Percentiles rank a stretch among this genome's conserved stretches.
Evolutionary conservation across 2,329 filamentous ascomycete genomes (phyloP).

Genomic region (Cordyceps cateniannulata): DNA sequence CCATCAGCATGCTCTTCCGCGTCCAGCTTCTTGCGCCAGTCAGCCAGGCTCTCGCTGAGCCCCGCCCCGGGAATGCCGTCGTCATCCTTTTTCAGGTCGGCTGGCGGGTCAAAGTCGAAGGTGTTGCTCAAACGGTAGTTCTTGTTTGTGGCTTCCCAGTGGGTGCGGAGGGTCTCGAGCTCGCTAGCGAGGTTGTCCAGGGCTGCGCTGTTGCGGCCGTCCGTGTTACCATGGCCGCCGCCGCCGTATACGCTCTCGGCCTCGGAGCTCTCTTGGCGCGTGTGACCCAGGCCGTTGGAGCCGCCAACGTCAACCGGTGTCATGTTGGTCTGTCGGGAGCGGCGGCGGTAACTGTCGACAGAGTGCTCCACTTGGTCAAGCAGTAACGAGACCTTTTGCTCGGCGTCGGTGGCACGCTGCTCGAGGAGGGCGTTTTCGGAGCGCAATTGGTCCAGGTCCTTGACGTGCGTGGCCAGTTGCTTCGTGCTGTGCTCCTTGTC

Average conservation of each 20-base stretch:
- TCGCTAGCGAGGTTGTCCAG: constrained; percentile 89
- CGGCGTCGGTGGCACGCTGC: constrained; percentile 78
- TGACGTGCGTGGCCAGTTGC: constrained; percentile 53
- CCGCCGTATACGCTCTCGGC: constrained; percentile 53
- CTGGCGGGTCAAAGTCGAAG: constrained; percentile 70
- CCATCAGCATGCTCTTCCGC: constrained; percentile 30
- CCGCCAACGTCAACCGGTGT: constrained; percentile 40
- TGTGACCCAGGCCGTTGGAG: constrained; percentile 36
- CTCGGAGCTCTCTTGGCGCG: constrained; percentile 51
- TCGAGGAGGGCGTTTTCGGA: constrained; percentile 77
- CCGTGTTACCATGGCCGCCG: constrained; percentile 34
- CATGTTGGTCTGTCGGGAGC: constrained; percentile 51
- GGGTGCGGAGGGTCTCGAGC: constrained; percentile 79
- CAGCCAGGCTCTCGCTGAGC: constrained; percentile 66
- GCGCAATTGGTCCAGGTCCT: constrained; percentile 74
- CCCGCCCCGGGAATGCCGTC: constrained; percentile 35
- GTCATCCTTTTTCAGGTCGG: constrained; percentile 35
- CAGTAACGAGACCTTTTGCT: constrained; percentile 86
- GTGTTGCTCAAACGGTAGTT: constrained; percentile 86
- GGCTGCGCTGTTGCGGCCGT: constrained; percentile 56
- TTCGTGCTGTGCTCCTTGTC: constrained; percentile 60
- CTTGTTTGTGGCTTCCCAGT: constrained; percentile 95
- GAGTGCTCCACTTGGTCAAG: constrained; percentile 91
- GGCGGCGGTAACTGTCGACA: constrained; percentile 89
- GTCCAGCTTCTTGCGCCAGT: constrained; percentile 76